These are phyloP conservation scores for Aureobasidium pullulans DNA, from an alignment of 2,329 filamentous ascomycete species.

Conservation along the genomic window DNA sequence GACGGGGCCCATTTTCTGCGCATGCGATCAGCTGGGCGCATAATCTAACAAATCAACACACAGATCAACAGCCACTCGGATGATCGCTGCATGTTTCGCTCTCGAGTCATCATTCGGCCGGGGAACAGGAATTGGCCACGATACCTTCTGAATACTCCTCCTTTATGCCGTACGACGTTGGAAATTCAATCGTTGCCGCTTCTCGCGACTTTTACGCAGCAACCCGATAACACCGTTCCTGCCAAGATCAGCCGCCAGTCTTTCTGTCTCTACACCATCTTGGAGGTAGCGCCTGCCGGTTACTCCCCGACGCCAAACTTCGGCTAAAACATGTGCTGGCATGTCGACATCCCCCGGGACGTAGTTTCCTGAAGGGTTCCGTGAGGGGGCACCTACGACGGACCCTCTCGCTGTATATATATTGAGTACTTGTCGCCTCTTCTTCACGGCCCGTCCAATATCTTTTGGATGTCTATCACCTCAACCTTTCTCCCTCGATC, in stretches of 20 bases:
- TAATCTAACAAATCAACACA: not conserved
- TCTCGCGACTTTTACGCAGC: conserved; percentile 5
- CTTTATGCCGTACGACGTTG: conserved; percentile 11
- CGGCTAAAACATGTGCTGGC: conserved; percentile 13
- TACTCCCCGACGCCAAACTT: conserved; percentile 3
- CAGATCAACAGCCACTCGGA: conserved; percentile 4
- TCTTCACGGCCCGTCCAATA: not conserved
- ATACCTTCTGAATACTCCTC: not conserved
- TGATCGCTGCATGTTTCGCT: conserved; percentile 8
- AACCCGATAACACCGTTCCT: conserved; percentile 9
- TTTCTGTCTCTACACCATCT: conserved; percentile 7
- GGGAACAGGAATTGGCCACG: conserved; percentile 11
- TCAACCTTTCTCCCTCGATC: not conserved
- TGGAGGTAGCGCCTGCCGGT: conserved; percentile 6
- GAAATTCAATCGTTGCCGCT: not conserved
- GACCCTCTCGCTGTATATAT: not conserved
- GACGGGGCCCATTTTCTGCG: not conserved
- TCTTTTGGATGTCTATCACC: conserved; percentile 5
- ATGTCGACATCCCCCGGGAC: not conserved
- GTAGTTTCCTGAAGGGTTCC: not conserved
- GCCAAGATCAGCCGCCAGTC: conserved; percentile 10
- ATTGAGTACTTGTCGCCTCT: not conserved
- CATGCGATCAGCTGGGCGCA: conserved; percentile 12
- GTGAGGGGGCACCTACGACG: not conserved
- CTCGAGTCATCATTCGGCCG: conserved; percentile 9